Conservation (phyloP, 805 yeast genomes). For the Zygosaccharomyces bailii region DNA sequence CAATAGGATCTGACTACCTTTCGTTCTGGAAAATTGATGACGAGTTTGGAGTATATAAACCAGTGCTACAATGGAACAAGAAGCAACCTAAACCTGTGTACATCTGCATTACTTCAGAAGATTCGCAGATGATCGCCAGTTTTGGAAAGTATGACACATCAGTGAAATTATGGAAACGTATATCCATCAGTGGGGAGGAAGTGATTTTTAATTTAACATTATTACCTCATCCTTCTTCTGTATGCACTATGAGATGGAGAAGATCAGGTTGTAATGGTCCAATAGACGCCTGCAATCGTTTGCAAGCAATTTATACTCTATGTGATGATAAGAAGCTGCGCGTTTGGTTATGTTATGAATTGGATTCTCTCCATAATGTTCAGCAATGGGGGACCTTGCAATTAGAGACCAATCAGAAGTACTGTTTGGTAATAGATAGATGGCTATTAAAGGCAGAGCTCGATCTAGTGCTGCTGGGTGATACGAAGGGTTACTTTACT, state of each 20-base stretch:
- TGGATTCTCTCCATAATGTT: conserved; percentile 49
- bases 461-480: conserved; percentile 43
- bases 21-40: conserved; percentile 50
- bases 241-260: conserved; percentile 61
- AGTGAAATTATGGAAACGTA: conserved; percentile 75
- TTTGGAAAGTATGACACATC: conserved; percentile 59
- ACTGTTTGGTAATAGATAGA: conserved; percentile 43
- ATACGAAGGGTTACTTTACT: conserved; percentile 41
- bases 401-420: conserved; percentile 28
- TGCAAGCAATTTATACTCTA: conserved; percentile 60
- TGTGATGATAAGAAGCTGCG: conserved; percentile 56
- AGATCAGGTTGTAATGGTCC: conserved; percentile 33
- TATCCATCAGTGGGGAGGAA: conserved; percentile 60
- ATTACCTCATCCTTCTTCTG: conserved; percentile 59
- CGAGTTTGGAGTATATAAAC: conserved; percentile 42
- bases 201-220: conserved; percentile 66
- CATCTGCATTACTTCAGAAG: conserved; percentile 57
- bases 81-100: conserved; percentile 61
- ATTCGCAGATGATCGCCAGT: conserved; percentile 63
- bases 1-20: conserved; percentile 55
- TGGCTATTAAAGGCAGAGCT: conserved; percentile 36
- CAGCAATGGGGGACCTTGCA: conserved; percentile 53
- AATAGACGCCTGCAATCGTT: conserved; percentile 24
- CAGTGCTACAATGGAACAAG: conserved; percentile 39
- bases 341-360: conserved; percentile 66